phyloP scores from a whole-genome alignment of 768 basidiomycete species.

The Phallus indusiatus region DNA sequence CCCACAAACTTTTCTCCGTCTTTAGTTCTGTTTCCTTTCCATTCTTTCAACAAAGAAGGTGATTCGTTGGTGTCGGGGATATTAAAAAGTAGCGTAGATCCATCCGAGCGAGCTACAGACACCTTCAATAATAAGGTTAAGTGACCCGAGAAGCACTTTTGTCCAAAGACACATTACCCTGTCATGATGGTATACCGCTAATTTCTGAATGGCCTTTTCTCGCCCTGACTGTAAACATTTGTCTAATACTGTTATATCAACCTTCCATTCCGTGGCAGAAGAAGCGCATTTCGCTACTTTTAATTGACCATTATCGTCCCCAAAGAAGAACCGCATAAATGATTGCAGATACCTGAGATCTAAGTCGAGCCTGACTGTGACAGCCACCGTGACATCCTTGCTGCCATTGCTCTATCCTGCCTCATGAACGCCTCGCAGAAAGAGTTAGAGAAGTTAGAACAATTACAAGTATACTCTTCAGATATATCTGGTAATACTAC shows the following conservation, averaged over 20 bases:
- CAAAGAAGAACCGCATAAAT: slow-evolving; percentile 61
- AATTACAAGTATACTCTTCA: slow-evolving; percentile 33
- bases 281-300: slow-evolving; percentile 45
- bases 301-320: slow-evolving; percentile 72
- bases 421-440: slow-evolving; percentile 68
- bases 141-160: slow-evolving; percentile 24
- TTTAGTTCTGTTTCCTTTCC: slow-evolving; percentile 58
- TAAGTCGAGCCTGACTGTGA: not conserved
- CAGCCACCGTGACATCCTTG: not conserved
- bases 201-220: slow-evolving; percentile 29
- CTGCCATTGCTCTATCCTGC: not conserved
- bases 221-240: slow-evolving; percentile 26
- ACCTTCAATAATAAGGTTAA: slow-evolving; percentile 44
- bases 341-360: too few relatives aligned
- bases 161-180: slow-evolving; percentile 11
- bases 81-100: slow-evolving; percentile 37
- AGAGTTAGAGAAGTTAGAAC: slow-evolving; percentile 71
- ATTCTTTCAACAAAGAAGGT: slow-evolving; percentile 34
- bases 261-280: slow-evolving; percentile 24
- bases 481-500: slow-evolving; percentile 38
- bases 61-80: slow-evolving; percentile 31
- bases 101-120: slow-evolving; percentile 55
- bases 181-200: slow-evolving; percentile 21
- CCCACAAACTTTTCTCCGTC: slow-evolving; percentile 51
- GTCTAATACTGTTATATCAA: slow-evolving; percentile 25